A percentile compares a stretch with the other conserved stretches of the same genome.
Conservation (phyloP, 2,329 filamentous ascomycete genomes). For the Drechmeria coniospora region DNA sequence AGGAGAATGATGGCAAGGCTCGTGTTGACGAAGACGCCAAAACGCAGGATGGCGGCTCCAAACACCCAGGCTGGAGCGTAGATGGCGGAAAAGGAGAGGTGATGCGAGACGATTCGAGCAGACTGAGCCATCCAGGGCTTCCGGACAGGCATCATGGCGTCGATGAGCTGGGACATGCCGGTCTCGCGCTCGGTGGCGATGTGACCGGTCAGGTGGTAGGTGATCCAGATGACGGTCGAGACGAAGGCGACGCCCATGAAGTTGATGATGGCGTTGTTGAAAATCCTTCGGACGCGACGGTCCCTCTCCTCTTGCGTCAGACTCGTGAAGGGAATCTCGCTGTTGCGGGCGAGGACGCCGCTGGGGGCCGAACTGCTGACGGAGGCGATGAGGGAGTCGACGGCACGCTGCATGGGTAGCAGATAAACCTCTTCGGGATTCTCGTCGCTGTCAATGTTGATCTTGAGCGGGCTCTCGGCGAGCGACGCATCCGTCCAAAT, state of each 20-base stretch:
- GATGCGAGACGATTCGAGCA: constrained; percentile 62
- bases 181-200: constrained; percentile 74
- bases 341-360: constrained; percentile 19
- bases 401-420: constrained; percentile 62
- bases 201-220: constrained; percentile 75
- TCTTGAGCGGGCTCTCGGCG: constrained; percentile 34
- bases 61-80: constrained; percentile 76
- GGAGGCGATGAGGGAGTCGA: constrained; percentile 56
- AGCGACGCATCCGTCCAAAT: constrained; percentile 61
- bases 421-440: constrained; percentile 69
- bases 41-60: constrained; percentile 48
- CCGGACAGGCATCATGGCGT: constrained; percentile 76
- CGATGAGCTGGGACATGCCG: constrained; percentile 76
- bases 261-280: constrained; percentile 56
- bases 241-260: constrained; percentile 69
- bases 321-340: constrained; percentile 66
- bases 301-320: constrained; percentile 51
- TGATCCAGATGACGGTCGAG: constrained; percentile 63
- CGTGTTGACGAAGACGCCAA: constrained; percentile 50
- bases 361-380: constrained; percentile 26
- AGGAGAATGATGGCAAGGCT: constrained; percentile 51
- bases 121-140: constrained; percentile 62
- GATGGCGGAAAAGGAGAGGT: constrained; percentile 63
- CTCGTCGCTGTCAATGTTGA: constrained; percentile 45
- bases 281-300: constrained; percentile 48